A percentile compares a stretch with the other conserved stretches of the same genome.
These are phyloP conservation scores for Eucalyptus tenuipes DNA, from an alignment of 345 rosid species.

Conservation along the genomic window DNA sequence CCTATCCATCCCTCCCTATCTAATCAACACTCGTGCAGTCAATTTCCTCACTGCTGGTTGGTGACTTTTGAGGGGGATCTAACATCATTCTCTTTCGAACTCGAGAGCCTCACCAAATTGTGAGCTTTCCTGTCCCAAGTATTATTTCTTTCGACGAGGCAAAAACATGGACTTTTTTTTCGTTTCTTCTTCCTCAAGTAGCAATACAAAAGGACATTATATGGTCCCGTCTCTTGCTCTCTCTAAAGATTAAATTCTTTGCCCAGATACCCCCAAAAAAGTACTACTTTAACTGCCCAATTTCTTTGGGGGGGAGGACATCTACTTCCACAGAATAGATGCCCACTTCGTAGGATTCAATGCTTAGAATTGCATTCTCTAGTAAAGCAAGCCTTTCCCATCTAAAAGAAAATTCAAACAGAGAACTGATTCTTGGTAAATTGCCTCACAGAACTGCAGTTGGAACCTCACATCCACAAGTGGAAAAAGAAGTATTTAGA, in stretches of 20 bases:
- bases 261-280: neutral
- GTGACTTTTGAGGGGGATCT: neutral
- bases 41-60: neutral
- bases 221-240: neutral
- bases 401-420: neutral
- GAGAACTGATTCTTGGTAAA: neutral
- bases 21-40: neutral
- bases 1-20: neutral
- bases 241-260: neutral
- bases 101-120: neutral
- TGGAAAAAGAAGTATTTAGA: neutral
- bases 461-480: neutral
- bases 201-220: neutral
- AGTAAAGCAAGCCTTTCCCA: neutral
- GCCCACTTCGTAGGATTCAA: neutral
- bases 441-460: neutral
- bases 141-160: neutral
- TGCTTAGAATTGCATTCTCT: neutral
- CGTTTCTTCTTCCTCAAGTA: neutral
- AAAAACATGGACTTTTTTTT: neutral
- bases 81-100: neutral
- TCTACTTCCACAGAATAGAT: neutral
- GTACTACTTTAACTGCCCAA: neutral
- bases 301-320: neutral
- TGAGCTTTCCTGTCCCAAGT: neutral